Evolutionary conservation across 2,329 filamentous ascomycete species (phyloP), one percentile per base, ranked within the genome.

Genomic region (Stagonosporopsis chrysanthemi): DNA sequence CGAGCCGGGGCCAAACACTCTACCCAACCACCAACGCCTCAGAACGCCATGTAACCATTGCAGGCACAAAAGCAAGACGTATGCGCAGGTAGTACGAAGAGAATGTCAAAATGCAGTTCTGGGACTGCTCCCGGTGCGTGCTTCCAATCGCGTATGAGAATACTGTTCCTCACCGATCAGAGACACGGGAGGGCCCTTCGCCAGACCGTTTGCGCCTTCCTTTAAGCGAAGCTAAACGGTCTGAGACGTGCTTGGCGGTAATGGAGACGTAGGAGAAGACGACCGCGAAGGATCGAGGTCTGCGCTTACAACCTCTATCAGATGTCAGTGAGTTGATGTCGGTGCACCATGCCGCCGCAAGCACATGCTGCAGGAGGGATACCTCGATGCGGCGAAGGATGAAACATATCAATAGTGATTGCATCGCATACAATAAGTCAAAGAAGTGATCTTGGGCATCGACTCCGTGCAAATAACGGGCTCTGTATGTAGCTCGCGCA

Each of bases 101-200:
- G 17, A 38, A 49, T 38, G 7, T 23, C 22, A 17, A 36, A 9
- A 8, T 44, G 54, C 42, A 43, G 8, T 14, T 6, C 9, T 42
- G 47, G 54, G 38, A 47, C 31, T 47, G 42, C 54, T 52, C 35
- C 48, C 54, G 54, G 24, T 19, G 28, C 38, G 35, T 28, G 9
- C 42, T 28, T 51, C 53, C 53, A 56, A 51, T 56, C 41, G 28
- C 23, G 46, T 28, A 28, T 7, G 14, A 11, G 23, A 8, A 22
- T 14, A 36, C 28, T 29, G 29, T 43, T 38, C 47, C 54, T 52
- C 31, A 57, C 54, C 54, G 54, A 57, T 57, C 54, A 52, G 22
- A 26, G 28, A 17, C 23, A 29, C 50, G 51, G 50, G 50, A 53
- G 38, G 41, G 35, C 50, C 50, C 50, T 42, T 46, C 40, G 50